A percentile compares a stretch with the other conserved stretches of the same genome.
These are phyloP conservation scores for Calocybe gangraenosa DNA, from an alignment of 768 basidiomycete species.

Conservation along the genomic window DNA sequence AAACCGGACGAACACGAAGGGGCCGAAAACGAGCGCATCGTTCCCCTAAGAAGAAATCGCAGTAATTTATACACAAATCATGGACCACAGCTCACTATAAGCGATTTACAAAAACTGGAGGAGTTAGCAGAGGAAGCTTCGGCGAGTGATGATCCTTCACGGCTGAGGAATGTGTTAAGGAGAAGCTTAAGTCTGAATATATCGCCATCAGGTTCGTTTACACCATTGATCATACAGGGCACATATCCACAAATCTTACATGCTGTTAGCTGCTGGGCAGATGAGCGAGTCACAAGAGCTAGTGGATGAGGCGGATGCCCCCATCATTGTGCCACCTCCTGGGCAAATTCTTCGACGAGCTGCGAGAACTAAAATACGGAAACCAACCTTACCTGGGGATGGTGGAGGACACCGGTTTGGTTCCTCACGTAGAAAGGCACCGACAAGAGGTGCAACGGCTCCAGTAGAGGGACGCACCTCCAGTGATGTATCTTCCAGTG, in stretches of 20 bases:
- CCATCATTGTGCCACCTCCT: slow-evolving; percentile 85
- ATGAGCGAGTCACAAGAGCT: slow-evolving; percentile 66
- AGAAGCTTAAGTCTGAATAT: slow-evolving; percentile 87
- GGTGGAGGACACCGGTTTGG: slow-evolving; percentile 83
- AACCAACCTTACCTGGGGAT: slow-evolving; percentile 69
- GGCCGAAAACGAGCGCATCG: slow-evolving; percentile 60
- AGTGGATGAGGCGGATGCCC: slow-evolving; percentile 82
- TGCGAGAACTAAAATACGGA: slow-evolving; percentile 94
- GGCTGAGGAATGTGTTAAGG: slow-evolving; percentile 72
- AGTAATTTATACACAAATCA: slow-evolving; percentile 62
- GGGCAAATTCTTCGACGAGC: slow-evolving; percentile 88
- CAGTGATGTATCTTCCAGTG: slow-evolving; percentile 68
- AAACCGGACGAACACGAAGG: slow-evolving; percentile 75
- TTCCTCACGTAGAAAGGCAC: slow-evolving; percentile 36
- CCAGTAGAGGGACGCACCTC: slow-evolving; percentile 52
- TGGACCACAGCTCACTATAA: slow-evolving; percentile 87
- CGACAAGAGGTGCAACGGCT: slow-evolving; percentile 23
- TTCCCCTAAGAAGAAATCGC: slow-evolving; percentile 66
- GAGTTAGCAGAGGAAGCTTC: slow-evolving; percentile 89
- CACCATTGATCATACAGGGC: slow-evolving; percentile 11
- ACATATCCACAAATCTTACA: slow-evolving; percentile 14
- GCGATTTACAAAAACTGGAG: slow-evolving; percentile 92
- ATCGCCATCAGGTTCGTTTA: slow-evolving; percentile 76
- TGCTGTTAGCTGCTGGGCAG: slow-evolving; percentile 51
- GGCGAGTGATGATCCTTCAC: slow-evolving; percentile 75